These are phyloP conservation scores for Xylaria bambusicola DNA, from an alignment of 495 filamentous ascomycete species.

Conservation along the genomic window DNA sequence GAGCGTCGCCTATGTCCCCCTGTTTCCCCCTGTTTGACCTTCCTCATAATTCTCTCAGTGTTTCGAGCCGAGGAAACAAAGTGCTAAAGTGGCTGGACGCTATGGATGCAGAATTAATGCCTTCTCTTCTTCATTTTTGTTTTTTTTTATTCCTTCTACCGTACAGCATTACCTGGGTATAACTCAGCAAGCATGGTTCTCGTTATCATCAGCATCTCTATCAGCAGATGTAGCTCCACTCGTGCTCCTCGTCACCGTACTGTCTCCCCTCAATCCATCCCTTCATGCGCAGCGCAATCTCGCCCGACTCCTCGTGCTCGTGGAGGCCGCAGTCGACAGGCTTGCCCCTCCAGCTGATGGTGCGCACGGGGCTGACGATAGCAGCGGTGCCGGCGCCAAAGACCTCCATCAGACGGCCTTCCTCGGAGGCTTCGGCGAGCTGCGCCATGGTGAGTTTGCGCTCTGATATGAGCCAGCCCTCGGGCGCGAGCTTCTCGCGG, in stretches of 20 bases:
- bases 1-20: too few species aligned
- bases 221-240: conserved; percentile 67
- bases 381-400: conserved; percentile 94
- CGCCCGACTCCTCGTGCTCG: conserved; percentile 80
- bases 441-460: conserved; percentile 87
- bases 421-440: conserved; percentile 72
- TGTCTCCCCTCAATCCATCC: conserved; percentile 93
- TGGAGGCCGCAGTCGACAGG: conserved; percentile 75
- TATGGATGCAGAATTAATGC: too few species aligned
- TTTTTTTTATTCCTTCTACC: too few species aligned
- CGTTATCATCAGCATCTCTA: conserved; percentile 6
- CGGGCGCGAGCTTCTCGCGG: conserved; percentile 73
- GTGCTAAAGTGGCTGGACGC: too few species aligned
- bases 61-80: too few species aligned
- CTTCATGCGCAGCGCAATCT: conserved; percentile 84
- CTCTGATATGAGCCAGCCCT: conserved; percentile 88
- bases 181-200: too few species aligned
- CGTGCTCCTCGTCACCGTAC: conserved; percentile 88
- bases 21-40: too few species aligned
- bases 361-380: conserved; percentile 77
- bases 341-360: conserved; percentile 80
- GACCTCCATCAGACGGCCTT: conserved; percentile 86
- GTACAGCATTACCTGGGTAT: too few species aligned
- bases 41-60: too few species aligned
- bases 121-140: too few species aligned